These are phyloP conservation scores for Xerocomus minutiporus DNA, from an alignment of 1,284 basidiomycete species.

Conservation along the genomic window DNA sequence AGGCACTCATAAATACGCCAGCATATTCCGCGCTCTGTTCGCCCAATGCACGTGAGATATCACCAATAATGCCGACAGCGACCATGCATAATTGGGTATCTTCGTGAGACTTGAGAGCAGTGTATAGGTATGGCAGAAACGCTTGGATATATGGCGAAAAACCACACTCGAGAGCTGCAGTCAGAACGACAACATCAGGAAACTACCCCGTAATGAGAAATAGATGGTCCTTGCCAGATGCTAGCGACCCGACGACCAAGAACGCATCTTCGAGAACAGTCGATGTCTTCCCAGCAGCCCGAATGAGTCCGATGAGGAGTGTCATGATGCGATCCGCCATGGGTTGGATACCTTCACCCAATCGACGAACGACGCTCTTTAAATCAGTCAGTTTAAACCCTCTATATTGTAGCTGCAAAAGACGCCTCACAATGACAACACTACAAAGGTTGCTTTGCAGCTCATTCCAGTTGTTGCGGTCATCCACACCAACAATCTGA, in stretches of 20 bases:
- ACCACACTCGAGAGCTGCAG: conserved; percentile 70
- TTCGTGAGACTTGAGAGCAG: conserved; percentile 89
- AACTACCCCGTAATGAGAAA: neutral
- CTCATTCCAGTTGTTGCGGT: conserved; percentile 99
- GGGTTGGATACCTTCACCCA: conserved; percentile 81
- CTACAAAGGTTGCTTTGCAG: conserved; percentile 94
- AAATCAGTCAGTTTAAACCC: conserved; percentile 6
- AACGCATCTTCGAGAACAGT: conserved; percentile 98
- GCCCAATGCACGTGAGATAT: conserved; percentile 89
- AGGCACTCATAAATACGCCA: conserved; percentile 83
- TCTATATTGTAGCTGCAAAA: neutral
- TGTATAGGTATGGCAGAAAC: conserved; percentile 87
- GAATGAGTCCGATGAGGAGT: conserved; percentile 80
- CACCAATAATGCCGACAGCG: conserved; percentile 92
- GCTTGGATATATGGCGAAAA: conserved; percentile 89
- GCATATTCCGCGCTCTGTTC: conserved; percentile 82
- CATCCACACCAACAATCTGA: conserved; percentile 93
- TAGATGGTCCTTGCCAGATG: conserved; percentile 47
- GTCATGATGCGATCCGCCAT: conserved; percentile 96
- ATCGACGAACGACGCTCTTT: conserved; percentile 81
- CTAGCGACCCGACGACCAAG: conserved; percentile 88
- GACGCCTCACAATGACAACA: conserved; percentile 68
- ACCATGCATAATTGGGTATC: conserved; percentile 95
- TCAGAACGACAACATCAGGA: neutral
- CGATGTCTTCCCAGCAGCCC: conserved; percentile 85